phyloP scores from a whole-genome alignment of 1,284 basidiomycete genomes.

The Ustilago cynodontis region DNA sequence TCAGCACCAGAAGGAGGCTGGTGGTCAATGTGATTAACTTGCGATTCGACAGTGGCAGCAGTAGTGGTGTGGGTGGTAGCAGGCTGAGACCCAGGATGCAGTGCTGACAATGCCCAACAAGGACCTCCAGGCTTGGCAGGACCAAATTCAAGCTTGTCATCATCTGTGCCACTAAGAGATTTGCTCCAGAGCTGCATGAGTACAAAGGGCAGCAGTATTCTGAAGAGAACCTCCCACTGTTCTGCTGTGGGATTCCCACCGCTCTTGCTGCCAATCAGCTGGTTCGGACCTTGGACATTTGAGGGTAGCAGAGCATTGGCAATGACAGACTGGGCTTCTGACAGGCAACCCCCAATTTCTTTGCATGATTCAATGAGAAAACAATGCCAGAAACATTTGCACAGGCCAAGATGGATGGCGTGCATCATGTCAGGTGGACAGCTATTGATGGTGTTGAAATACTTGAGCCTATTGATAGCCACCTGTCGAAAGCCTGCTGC shows the following conservation, averaged over 20 bases:
- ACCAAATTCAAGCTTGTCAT: not conserved
- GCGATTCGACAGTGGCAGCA: too few species aligned
- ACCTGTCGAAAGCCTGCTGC: too few species aligned
- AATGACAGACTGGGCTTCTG: not conserved
- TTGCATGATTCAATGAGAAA: constrained; percentile 8
- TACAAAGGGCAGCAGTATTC: not conserved
- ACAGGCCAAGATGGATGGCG: constrained; percentile 17
- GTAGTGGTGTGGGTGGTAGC: not conserved
- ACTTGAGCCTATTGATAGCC: not conserved
- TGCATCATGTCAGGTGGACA: constrained; percentile 14
- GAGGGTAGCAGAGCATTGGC: not conserved
- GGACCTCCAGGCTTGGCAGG: too few species aligned
- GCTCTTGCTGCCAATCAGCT: not conserved
- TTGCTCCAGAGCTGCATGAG: constrained; percentile 11
- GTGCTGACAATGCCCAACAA: too few species aligned
- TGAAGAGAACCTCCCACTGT: not conserved
- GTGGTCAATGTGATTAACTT: too few species aligned
- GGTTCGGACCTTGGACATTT: not conserved
- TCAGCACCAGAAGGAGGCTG: too few species aligned
- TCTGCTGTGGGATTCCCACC: constrained; percentile 9
- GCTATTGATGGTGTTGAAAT: constrained; percentile 1
- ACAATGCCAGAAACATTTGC: constrained; percentile 10
- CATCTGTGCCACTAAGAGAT: not conserved
- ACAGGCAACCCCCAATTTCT: not conserved
- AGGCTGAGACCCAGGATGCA: not conserved